These are phyloP conservation scores for Claviceps quebecensis DNA, from an alignment of 2,329 filamentous ascomycete species.

Conservation along the genomic window DNA sequence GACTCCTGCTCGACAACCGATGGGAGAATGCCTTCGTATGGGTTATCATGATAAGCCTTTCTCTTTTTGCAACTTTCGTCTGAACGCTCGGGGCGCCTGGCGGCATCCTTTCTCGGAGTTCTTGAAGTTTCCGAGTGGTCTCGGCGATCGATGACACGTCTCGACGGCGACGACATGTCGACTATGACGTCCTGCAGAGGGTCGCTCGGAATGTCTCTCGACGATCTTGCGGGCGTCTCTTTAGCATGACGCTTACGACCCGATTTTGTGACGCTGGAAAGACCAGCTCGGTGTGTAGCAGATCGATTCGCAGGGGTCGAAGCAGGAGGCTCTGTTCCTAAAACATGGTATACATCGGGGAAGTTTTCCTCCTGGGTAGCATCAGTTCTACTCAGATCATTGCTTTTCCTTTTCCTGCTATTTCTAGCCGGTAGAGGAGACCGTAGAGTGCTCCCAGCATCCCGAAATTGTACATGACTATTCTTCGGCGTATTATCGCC, in stretches of 20 bases:
- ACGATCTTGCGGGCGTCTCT: slow-evolving; percentile 2
- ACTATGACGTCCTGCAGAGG: slow-evolving; percentile 9
- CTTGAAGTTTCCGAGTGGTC: not conserved
- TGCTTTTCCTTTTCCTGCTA: slow-evolving; percentile 39
- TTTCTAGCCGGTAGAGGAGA: slow-evolving; percentile 24
- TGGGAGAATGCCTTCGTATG: slow-evolving; percentile 3
- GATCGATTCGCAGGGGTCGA: slow-evolving; percentile 20
- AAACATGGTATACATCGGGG: slow-evolving; percentile 38
- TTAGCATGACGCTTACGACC: slow-evolving; percentile 9
- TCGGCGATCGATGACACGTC: slow-evolving; percentile 7
- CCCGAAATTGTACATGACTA: slow-evolving; percentile 27
- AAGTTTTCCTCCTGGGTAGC: slow-evolving; percentile 31
- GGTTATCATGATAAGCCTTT: slow-evolving; percentile 6
- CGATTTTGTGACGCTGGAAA: slow-evolving; percentile 8
- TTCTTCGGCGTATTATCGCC: slow-evolving; percentile 21
- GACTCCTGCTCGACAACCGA: slow-evolving; percentile 6
- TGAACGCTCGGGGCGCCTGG: slow-evolving; percentile 4
- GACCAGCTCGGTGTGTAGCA: slow-evolving; percentile 10
- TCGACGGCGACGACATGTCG: slow-evolving; percentile 16
- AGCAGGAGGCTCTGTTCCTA: slow-evolving; percentile 25
- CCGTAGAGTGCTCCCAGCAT: slow-evolving; percentile 25
- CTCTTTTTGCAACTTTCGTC: slow-evolving; percentile 8
- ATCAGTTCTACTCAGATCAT: slow-evolving; percentile 27
- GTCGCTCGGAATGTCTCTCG: not conserved
- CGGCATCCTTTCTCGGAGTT: slow-evolving; percentile 7